Conservation (phyloP, 106 monocot species). For the Allium fistulosum region DNA sequence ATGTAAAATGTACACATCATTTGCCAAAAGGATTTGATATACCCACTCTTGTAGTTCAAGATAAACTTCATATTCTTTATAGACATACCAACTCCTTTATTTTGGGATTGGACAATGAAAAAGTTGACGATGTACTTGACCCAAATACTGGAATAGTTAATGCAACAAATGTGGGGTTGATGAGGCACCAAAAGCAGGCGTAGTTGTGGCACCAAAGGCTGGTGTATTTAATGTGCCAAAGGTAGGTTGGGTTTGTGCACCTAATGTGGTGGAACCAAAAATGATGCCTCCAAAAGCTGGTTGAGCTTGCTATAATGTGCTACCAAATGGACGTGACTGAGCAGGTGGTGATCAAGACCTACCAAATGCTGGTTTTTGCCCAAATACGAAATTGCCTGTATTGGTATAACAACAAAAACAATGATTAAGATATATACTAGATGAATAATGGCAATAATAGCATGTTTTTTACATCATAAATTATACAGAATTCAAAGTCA, state of each 20-base stretch:
- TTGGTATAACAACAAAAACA: neutral
- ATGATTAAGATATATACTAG: no score
- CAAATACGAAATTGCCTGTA: constrained; percentile 65
- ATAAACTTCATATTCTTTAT: no score
- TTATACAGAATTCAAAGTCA: no score
- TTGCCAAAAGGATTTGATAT: no score
- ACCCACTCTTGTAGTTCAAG: no score
- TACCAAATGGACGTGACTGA: constrained; percentile 73
- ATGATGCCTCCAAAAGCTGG: constrained; percentile 53
- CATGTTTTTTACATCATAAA: no score
- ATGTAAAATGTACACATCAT: no score
- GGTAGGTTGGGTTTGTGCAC: constrained; percentile 20
- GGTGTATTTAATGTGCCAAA: constrained; percentile 11
- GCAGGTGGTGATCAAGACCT: constrained; percentile 69
- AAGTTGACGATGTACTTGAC: no score
- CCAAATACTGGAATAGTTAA: no score
- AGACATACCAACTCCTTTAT: no score
- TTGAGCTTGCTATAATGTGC: constrained; percentile 58
- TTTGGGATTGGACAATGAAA: no score
- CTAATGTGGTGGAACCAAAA: constrained; percentile 44
- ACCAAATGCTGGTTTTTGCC: constrained; percentile 81
- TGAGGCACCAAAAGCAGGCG: constrained; percentile 16
- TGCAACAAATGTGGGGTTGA: neutral
- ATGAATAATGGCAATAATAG: no score
- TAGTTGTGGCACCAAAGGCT: constrained; percentile 12